These are phyloP conservation scores for Stellera chamaejasme DNA, from an alignment of 345 rosid genomes.

Conservation along the genomic window DNA sequence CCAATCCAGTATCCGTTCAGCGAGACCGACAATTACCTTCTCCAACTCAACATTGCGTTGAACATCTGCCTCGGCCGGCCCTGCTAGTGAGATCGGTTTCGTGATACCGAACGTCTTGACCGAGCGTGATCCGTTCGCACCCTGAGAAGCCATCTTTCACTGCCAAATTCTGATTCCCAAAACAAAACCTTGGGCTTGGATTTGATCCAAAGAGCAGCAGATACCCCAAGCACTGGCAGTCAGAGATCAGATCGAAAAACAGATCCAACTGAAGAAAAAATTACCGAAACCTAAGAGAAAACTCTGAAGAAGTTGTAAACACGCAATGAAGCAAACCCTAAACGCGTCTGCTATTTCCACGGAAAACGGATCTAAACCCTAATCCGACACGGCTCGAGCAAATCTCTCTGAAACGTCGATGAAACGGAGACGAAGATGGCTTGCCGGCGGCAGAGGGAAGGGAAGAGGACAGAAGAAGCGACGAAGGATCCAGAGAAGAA, in stretches of 20 bases:
- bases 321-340: not conserved
- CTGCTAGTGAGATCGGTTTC: constrained; percentile 73
- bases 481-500: not conserved
- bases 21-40: constrained; percentile 32
- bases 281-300: not conserved
- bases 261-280: constrained; percentile 1
- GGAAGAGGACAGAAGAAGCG: not conserved
- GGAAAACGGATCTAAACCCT: constrained; percentile 10
- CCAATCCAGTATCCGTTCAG: not conserved
- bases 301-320: not conserved
- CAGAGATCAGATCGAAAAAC: not conserved
- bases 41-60: constrained; percentile 58
- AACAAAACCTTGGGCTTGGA: not conserved
- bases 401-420: not conserved
- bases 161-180: not conserved
- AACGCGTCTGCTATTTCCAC: not conserved
- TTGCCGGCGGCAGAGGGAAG: not conserved
- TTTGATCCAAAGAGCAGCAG: not conserved
- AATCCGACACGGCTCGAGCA: not conserved
- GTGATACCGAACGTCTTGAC: constrained; percentile 53
- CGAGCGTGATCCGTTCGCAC: constrained; percentile 21
- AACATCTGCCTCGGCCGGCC: constrained; percentile 64
- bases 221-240: constrained; percentile 3
- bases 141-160: constrained; percentile 38
- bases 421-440: not conserved